Conservation (phyloP, 768 basidiomycete species). For the Candolleomyces aberdarensis region DNA sequence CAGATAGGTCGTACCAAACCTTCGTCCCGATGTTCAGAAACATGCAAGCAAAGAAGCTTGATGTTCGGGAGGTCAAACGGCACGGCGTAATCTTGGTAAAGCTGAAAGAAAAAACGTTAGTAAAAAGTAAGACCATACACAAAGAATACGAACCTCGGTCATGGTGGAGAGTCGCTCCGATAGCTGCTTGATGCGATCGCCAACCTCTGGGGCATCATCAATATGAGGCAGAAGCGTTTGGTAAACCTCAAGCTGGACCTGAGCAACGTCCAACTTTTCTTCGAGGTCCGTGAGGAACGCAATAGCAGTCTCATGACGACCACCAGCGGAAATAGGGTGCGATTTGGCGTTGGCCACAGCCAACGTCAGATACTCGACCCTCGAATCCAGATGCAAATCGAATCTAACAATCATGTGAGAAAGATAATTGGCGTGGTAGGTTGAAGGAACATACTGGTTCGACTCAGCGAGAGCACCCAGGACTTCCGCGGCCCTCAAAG, state of each 20-base stretch:
- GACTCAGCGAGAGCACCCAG: conserved; percentile 83
- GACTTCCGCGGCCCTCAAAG: conserved; percentile 84
- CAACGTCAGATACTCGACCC: conserved; percentile 90
- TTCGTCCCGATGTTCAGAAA: conserved; percentile 90
- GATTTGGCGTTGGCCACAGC: conserved; percentile 97
- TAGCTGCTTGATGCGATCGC: conserved; percentile 58
- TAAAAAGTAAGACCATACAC: conserved; percentile 1
- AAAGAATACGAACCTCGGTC: conserved; percentile 62
- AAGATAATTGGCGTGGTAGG: neutral
- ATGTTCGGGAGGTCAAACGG: conserved; percentile 81
- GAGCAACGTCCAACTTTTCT: conserved; percentile 95
- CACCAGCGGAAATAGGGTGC: conserved; percentile 74
- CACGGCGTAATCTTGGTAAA: conserved; percentile 85
- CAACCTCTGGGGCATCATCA: conserved; percentile 58
- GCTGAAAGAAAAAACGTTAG: conserved; percentile 38
- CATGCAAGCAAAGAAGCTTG: conserved; percentile 87
- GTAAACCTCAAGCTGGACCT: conserved; percentile 93
- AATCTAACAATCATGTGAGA: conserved; percentile 43
- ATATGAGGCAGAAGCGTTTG: conserved; percentile 60
- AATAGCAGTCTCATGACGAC: conserved; percentile 85
- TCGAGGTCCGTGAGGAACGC: conserved; percentile 93
- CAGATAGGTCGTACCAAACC: conserved; percentile 80
- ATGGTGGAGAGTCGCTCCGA: conserved; percentile 68
- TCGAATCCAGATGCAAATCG: conserved; percentile 61
- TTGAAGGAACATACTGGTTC: conserved; percentile 48